These are phyloP conservation scores for Linnemannia elongata DNA, from an alignment of 192 early-diverging fungal genomes.

Conservation along the genomic window DNA sequence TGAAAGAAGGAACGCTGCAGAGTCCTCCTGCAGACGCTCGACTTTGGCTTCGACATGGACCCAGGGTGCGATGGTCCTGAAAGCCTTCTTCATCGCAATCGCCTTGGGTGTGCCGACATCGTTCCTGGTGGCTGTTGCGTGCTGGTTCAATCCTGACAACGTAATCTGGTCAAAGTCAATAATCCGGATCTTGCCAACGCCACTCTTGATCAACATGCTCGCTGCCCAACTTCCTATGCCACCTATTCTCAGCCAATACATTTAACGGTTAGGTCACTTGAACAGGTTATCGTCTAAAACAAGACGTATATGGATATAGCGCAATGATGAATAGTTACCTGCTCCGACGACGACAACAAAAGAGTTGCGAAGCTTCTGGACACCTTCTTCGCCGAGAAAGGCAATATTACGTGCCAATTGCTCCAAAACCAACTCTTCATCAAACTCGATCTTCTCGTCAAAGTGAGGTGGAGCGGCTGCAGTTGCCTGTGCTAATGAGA, in stretches of 20 bases:
- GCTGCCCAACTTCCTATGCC: conserved; percentile 94
- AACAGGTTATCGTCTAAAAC: too few species aligned
- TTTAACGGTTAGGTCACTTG: neutral
- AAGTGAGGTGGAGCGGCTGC: neutral
- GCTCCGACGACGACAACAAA: conserved; percentile 96
- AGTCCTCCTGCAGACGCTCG: conserved; percentile 79
- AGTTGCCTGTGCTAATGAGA: neutral
- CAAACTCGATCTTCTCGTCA: conserved; percentile 26
- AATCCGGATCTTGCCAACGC: conserved; percentile 87
- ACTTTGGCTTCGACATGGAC: conserved; percentile 81
- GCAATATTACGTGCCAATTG: conserved; percentile 91
- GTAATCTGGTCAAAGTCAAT: conserved; percentile 99
- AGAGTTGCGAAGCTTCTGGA: conserved; percentile 77
- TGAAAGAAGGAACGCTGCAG: conserved; percentile 74
- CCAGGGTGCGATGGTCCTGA: conserved; percentile 86
- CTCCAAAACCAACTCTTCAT: conserved; percentile 84
- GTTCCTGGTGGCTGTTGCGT: conserved; percentile 86
- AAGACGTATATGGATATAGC: too few species aligned
- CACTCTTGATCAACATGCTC: conserved; percentile 90
- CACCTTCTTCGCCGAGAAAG: conserved; percentile 90
- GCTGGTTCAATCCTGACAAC: conserved; percentile 89
- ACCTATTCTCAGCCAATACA: conserved; percentile 40
- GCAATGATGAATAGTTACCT: conserved; percentile 41
- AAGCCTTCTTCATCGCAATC: conserved; percentile 76
- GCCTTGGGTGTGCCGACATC: conserved; percentile 94